Conservation (phyloP, 495 filamentous ascomycete species). For the Xylaria castorea region DNA sequence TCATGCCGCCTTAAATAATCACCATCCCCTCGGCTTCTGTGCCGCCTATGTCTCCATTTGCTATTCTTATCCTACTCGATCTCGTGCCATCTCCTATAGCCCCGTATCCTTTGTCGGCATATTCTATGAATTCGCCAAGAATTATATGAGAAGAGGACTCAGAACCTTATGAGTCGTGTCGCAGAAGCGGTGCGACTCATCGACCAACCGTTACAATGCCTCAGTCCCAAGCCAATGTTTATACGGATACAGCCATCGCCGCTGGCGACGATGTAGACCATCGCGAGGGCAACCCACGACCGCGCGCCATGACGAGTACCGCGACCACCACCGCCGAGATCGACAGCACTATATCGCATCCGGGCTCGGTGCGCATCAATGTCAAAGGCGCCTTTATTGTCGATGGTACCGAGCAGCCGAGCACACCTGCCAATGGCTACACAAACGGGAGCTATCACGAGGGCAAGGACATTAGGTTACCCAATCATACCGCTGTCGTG, state of each 20-base stretch:
- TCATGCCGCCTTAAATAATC: constrained; percentile 24
- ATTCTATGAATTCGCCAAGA: not conserved
- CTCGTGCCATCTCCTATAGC: not conserved
- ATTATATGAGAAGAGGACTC: constrained; percentile 1
- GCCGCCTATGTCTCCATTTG: constrained; percentile 17
- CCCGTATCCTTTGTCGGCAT: not conserved
- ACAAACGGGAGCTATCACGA: constrained; percentile 72
- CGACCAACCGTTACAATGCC: constrained; percentile 8
- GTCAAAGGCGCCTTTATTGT: constrained; percentile 96
- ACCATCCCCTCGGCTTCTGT: not conserved
- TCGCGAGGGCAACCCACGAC: constrained; percentile 30
- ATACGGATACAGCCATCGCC: constrained; percentile 22
- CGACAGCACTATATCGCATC: constrained; percentile 79
- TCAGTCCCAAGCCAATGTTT: not conserved
- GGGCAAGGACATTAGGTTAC: constrained; percentile 90
- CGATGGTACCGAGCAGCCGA: constrained; percentile 65
- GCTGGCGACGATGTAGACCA: constrained; percentile 33
- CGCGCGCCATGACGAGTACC: constrained; percentile 51
- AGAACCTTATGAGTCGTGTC: constrained; percentile 7
- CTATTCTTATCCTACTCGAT: not conserved
- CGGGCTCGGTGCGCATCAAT: constrained; percentile 89
- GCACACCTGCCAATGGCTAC: constrained; percentile 58
- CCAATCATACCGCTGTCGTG: constrained; percentile 89
- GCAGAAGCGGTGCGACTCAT: not conserved
- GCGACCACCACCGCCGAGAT: constrained; percentile 61